Base-by-base conservation (phyloP, 73 alveolate genomes). In the Paramecium sexaurelia region DNA sequence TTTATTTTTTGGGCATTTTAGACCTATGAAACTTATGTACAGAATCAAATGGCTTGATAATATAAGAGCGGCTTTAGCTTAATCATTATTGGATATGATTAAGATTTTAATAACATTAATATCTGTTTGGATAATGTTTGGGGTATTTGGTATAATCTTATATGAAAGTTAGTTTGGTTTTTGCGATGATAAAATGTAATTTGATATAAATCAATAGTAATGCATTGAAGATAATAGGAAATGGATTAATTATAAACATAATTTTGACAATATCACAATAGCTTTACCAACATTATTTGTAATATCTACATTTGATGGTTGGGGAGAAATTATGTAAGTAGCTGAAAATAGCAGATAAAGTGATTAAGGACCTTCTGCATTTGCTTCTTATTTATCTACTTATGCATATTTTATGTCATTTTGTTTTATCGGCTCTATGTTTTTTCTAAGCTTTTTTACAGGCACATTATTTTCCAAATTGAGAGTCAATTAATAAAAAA, bases 321-420 rank as follows among this genome's bases (percentile, higher is more conserved):
- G 87, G 87, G 87, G 66, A 2, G 87, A 73, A 35, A 73, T 73
- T 11, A 27, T 73, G 55, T 33, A 73, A 37, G 87, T 73, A n/a
- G 87, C 87, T 13, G 39, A 73, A 32, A 73, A 73, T 73, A 29
- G 57, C 8, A 24, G 36, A 35, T 35, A 35, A 20, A 20, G 36
- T 32, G 24, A 35, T 20, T 37, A 11, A 20, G 87, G 87, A 11
- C 87, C 87, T 29, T 17, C 55, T 15, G 35, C 55, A 35, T 73
- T 29, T 37, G 57, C 55, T 3, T 29, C 35, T 15, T 35, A 35
- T 32, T 20, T 37, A 29, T 24, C 55, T 0, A 73, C 87, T 4
- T 73, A 73, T 73, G 36, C 36, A 32, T 73, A 29, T 37, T 73
- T 73, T 13, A 37, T 73, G 20, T 35, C 66, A 3, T 73, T 73